Percentiles rank a stretch among this genome's conserved stretches.
Conservation (phyloP, 169 alveolate genomes). For the Plasmodium fragile region DNA sequence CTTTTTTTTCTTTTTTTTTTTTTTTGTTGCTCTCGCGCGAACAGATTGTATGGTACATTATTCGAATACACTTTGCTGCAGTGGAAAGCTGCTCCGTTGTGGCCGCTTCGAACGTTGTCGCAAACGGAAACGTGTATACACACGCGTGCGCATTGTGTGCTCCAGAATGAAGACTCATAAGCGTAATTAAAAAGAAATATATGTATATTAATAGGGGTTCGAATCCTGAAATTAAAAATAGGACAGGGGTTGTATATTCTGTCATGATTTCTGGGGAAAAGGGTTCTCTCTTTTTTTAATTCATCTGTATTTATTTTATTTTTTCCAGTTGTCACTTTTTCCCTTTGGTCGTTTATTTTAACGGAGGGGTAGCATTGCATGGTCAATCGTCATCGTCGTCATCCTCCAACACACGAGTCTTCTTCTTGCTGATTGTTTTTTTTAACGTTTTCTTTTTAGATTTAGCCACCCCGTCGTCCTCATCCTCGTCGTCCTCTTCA, state of each 20-base stretch:
- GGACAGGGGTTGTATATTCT: background rate
- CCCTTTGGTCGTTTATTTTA: background rate
- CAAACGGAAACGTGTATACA: background rate
- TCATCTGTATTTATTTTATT: background rate
- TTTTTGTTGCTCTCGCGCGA: background rate
- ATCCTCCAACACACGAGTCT: conserved; percentile 2
- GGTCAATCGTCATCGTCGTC: conserved; percentile 5
- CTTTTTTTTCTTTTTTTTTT: background rate
- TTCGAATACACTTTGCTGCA: background rate
- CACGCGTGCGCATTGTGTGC: background rate
- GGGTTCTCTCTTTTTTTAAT: background rate
- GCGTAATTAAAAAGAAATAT: background rate
- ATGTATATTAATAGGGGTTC: background rate
- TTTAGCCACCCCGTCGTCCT: background rate
- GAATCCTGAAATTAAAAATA: background rate
- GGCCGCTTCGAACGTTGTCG: background rate
- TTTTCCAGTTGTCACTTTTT: background rate
- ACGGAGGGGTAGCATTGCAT: background rate
- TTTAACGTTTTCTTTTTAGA: background rate
- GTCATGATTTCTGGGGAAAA: background rate
- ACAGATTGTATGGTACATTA: background rate
- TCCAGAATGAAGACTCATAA: background rate
- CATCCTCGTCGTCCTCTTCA: conserved; percentile 5
- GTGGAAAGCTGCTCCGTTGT: background rate
- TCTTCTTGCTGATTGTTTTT: conserved; percentile 15